Percentiles rank a stretch among this genome's conserved stretches.
phyloP scores from a whole-genome alignment of 2,329 filamentous ascomycete species.

The Keithomyces neogunnii region DNA sequence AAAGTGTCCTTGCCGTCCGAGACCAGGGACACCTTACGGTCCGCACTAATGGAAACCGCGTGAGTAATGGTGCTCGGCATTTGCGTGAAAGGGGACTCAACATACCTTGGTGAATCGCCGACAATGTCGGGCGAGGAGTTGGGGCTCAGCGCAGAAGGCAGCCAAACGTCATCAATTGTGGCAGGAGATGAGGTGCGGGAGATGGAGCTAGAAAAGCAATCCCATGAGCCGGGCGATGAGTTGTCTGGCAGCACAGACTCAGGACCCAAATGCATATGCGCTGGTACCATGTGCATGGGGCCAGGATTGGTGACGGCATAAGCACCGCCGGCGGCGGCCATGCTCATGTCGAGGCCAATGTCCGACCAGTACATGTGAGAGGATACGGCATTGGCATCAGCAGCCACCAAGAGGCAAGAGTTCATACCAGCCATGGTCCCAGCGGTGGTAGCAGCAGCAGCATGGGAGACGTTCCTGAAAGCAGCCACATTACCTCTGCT shows the following conservation, averaged over 20 bases:
- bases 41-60: slow-evolving; percentile 18
- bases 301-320: slow-evolving; percentile 34
- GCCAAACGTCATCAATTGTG: slow-evolving; percentile 40
- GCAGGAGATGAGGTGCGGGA: slow-evolving; percentile 44
- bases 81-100: slow-evolving; percentile 14
- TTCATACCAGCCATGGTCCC: slow-evolving; percentile 38
- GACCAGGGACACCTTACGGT: slow-evolving; percentile 21
- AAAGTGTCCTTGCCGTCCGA: slow-evolving; percentile 17
- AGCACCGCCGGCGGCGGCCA: slow-evolving; percentile 32
- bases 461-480: slow-evolving; percentile 32
- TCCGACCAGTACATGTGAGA: slow-evolving; percentile 43
- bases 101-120: slow-evolving; percentile 47
- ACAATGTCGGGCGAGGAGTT: slow-evolving; percentile 41
- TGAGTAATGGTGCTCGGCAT: background rate
- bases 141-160: slow-evolving; percentile 23
- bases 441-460: slow-evolving; percentile 22
- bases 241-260: slow-evolving; percentile 38
- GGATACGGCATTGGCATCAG: slow-evolving; percentile 36
- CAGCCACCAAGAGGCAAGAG: slow-evolving; percentile 42
- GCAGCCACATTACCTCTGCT: slow-evolving; percentile 41
- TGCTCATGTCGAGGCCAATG: slow-evolving; percentile 35
- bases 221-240: slow-evolving; percentile 44
- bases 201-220: slow-evolving; percentile 43
- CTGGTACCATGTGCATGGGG: slow-evolving; percentile 46
- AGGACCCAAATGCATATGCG: slow-evolving; percentile 46